phyloP scores from a whole-genome alignment of 2,329 filamentous ascomycete genomes.

The Macrophomina pseudophaseolina region DNA sequence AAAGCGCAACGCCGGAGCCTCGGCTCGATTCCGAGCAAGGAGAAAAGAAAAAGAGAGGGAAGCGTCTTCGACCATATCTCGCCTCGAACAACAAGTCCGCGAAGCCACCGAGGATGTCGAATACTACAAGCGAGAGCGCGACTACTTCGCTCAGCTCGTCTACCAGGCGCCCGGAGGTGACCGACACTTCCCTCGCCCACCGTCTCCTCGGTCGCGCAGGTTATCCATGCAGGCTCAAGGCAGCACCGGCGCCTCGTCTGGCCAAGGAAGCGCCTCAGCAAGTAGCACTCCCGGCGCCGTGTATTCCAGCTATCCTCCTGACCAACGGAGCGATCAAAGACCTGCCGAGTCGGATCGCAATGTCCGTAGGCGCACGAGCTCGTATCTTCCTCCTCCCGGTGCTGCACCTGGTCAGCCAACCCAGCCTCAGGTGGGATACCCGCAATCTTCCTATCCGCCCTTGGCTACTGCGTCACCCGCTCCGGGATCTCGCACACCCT shows the following conservation, averaged over 20 bases:
- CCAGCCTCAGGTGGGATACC: constrained; percentile 32
- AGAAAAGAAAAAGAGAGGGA: constrained; percentile 83
- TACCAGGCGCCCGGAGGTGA: constrained; percentile 61
- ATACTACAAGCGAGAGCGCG: constrained; percentile 74
- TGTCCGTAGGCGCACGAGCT: constrained; percentile 44
- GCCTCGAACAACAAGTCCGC: constrained; percentile 70
- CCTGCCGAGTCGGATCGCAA: constrained; percentile 39
- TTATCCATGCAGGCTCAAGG: constrained; percentile 31
- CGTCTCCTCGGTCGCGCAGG: constrained; percentile 48
- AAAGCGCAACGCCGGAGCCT: constrained; percentile 83
- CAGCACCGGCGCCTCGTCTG: constrained; percentile 22
- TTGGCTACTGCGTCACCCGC: constrained; percentile 31
- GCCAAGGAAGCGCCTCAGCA: constrained; percentile 19
- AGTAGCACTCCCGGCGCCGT: constrained; percentile 24
- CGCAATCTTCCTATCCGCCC: constrained; percentile 32
- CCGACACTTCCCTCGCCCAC: constrained; percentile 50
- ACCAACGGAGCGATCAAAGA: constrained; percentile 31
- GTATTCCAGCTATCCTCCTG: constrained; percentile 37
- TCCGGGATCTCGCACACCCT: constrained; percentile 23
- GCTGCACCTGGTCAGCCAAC: constrained; percentile 32
- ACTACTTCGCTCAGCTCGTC: constrained; percentile 72
- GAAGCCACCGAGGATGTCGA: constrained; percentile 73
- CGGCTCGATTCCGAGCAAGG: constrained; percentile 78
- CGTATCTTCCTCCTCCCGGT: constrained; percentile 40
- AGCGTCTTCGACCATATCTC: constrained; percentile 70